Evolutionary conservation across 2,329 filamentous ascomycete species (phyloP), one percentile per base, ranked within the genome.

Genomic region (Fusarium sp.): DNA sequence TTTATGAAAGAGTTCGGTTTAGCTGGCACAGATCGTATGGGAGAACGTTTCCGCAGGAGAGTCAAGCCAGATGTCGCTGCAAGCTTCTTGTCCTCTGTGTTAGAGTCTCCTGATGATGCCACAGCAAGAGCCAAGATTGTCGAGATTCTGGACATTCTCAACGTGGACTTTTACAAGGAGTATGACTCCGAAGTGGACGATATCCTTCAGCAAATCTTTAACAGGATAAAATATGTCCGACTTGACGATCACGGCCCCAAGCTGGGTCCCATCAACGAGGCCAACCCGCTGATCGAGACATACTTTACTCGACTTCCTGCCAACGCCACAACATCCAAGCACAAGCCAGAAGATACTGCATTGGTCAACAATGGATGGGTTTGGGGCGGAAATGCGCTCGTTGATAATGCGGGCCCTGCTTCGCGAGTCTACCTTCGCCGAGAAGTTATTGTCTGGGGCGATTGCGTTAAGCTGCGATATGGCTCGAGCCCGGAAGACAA

Each of bases 301-400:
- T 99, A 99, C 85, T 99, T 99, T 83, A 98, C 96, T 0, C 91
- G 96, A 31, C 87, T 99, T 45, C 94, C 95, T 1, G 81, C 89
- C 34, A 98, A 97, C 77, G 90, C 93, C 13, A 90, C 88, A 13
- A 98, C 96, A 1, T 88, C 91, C 70, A 92, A 94, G 78, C 93
- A 97, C 79, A 91, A 91, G 66, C 88, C 91, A 2, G 92, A 92
- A 66, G 92, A 95, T 50, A 87, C 97, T 54, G 94, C 94, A 3
- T 85, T 99, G 61, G 95, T 92, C 45, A 98, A 98, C 84, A 99
- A 99, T 80, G 96, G 96, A 50, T 99, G 96, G 96, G 95, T 99
- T 10, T 99, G 96, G 96, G 96, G 94, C 67, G 96, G 96, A 7
- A 97, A 98, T 83, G 96, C 96, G 2, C 89, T 98, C 83, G 89